Conservation (phyloP, 2,329 filamentous ascomycete genomes). For the Sporothrix phasma region DNA sequence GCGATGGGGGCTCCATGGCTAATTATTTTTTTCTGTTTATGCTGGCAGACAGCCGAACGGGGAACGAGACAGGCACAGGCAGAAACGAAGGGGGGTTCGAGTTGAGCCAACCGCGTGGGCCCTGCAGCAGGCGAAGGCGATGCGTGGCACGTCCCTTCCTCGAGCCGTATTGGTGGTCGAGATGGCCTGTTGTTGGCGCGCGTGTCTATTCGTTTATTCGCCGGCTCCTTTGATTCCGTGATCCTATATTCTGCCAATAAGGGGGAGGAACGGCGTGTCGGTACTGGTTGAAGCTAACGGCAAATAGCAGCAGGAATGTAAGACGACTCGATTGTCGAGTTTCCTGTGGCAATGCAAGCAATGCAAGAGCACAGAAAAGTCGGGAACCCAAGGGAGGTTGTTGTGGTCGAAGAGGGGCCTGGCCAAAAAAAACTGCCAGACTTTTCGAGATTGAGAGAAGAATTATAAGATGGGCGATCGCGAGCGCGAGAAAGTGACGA, state of each 20-base stretch:
- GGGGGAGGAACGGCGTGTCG: background rate
- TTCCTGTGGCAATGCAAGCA: background rate
- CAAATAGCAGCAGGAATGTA: background rate
- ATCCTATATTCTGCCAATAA: background rate
- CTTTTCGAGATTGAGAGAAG: background rate
- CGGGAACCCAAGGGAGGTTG: background rate
- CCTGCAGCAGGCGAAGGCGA: slow-evolving; percentile 10
- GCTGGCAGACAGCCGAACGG: background rate
- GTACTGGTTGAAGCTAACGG: background rate
- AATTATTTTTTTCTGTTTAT: slow-evolving; percentile 1
- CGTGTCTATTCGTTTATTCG: no score
- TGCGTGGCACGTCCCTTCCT: slow-evolving; percentile 16
- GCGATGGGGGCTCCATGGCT: slow-evolving; percentile 14
- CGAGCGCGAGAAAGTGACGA: background rate
- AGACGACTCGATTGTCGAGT: background rate
- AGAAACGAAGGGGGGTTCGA: background rate
- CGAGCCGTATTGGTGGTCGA: background rate
- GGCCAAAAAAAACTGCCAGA: background rate
- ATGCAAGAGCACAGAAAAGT: slow-evolving; percentile 1
- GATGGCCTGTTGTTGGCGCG: background rate
- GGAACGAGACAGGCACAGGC: background rate
- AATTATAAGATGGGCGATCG: background rate
- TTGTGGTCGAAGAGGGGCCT: background rate
- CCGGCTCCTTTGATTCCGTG: no score
- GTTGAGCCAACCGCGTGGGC: slow-evolving; percentile 10